Evolutionary conservation across 148 eudicot genomes (phyloP).

Genomic region (Silene uniflora): DNA sequence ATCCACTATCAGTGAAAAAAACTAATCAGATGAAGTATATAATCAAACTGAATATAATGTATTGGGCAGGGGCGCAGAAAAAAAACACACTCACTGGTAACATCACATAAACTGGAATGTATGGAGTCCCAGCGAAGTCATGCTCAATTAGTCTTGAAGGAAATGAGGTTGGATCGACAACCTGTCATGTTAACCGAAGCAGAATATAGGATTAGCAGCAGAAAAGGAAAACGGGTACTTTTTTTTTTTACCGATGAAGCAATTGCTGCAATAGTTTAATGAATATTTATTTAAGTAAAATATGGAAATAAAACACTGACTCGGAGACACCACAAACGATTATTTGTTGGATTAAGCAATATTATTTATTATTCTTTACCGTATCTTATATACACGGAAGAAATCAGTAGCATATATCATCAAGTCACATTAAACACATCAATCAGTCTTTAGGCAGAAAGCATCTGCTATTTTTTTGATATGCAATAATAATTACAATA

Average conservation of each 20-base stretch:
- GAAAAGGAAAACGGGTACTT: not conserved
- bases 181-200: constrained; percentile 30
- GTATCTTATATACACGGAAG: not conserved
- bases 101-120: constrained; percentile 84
- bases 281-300: not conserved
- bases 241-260: not conserved
- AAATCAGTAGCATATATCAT: not conserved
- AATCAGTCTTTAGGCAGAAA: not conserved
- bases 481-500: not conserved
- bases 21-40: not conserved
- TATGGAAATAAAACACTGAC: not conserved
- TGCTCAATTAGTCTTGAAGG: constrained; percentile 56
- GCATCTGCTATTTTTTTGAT: not conserved
- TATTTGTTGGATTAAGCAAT: not conserved
- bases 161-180: constrained; percentile 49
- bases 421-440: not conserved
- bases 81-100: constrained; percentile 66
- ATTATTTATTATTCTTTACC: not conserved
- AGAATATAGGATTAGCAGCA: constrained; percentile 16
- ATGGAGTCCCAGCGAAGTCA: constrained; percentile 79
- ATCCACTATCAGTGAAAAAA: not conserved
- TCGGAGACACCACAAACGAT: not conserved
- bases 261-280: not conserved
- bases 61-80: not conserved
- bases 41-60: not conserved